Evolutionary conservation across 2,329 filamentous ascomycete species (phyloP), one percentile per base, ranked within the genome.

Genomic region (Monilinia fructigena): DNA sequence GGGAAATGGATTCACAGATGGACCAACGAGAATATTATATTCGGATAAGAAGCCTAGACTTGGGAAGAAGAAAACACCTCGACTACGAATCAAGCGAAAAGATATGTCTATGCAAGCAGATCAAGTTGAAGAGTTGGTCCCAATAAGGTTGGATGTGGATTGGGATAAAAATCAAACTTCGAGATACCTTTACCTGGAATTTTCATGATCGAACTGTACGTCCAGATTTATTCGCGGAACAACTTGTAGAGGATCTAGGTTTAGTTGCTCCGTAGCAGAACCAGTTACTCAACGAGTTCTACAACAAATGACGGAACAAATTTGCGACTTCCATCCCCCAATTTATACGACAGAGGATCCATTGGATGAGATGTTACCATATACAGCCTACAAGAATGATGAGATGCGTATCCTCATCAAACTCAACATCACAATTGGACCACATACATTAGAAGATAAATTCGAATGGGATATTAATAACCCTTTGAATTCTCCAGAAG

Each of bases 391-490:
- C 81, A 98, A 98, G 79, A 97, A 99, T 76, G 95, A 99, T 76
- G 95, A 99, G 80, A 97, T 99, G 94, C 90, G 95, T 61, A 91
- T 99, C 72, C 81, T 96, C 54, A 87, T 99, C 78, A 98, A 97
- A 78, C 83, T 99, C 61, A 97, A 98, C 78, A 97, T 99, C 75
- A 98, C 95, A 8, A 97, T 99, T 75, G 95, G 94, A 52, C 90
- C 92, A 70, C 92, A 96, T 75, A 98, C 93, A 0, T 82, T 99
- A 35, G 89, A 97, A 47, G 95, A 99, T 75, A 95, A 98, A 76
- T 98, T 99, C 69, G 95, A 99, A 78, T 99, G 95, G 95, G 95
- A 99, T 73, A 93, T 98, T 76, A 98, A 98, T 79, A 96, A 97
- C 76, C 90, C 93, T 0, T 81, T 89, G 65, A 99, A 99, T 77